These are phyloP conservation scores for Fragilaria crotonensis DNA, from an alignment of 108 stramenopile species.

Conservation along the genomic window DNA sequence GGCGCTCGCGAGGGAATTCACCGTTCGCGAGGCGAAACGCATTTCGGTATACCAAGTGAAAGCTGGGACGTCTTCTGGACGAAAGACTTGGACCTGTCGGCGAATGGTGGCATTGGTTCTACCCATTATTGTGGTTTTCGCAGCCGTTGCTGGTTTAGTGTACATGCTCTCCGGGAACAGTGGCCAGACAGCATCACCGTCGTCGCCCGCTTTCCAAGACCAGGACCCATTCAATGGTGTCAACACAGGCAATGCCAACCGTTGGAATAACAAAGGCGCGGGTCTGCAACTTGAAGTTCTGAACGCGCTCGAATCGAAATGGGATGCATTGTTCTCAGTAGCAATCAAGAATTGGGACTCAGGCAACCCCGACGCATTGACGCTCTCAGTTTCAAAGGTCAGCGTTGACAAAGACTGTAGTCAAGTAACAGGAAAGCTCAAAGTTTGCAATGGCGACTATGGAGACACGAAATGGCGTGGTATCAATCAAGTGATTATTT, in stretches of 20 bases:
- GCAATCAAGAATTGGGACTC: conserved; percentile 65
- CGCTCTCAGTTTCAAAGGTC: conserved; percentile 19
- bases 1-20: not conserved
- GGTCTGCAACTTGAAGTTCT: conserved; percentile 53
- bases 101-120: conserved; percentile 7
- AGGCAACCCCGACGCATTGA: conserved; percentile 66
- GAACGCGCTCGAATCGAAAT: conserved; percentile 50
- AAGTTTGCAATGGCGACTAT: conserved; percentile 81
- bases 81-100: not conserved
- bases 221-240: conserved; percentile 34
- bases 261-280: conserved; percentile 25
- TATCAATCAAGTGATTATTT: conserved; percentile 53
- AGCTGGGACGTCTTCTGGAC: not conserved
- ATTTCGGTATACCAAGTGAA: not conserved
- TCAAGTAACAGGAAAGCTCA: conserved; percentile 33
- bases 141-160: conserved; percentile 12
- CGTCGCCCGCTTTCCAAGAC: conserved; percentile 35
- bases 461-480: conserved; percentile 77
- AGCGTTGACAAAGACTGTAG: conserved; percentile 43
- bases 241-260: conserved; percentile 16
- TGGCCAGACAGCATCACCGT: conserved; percentile 33
- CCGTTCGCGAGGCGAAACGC: not conserved
- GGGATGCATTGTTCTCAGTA: conserved; percentile 36
- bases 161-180: conserved; percentile 3
- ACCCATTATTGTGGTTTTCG: conserved; percentile 19